Evolutionary conservation across 768 basidiomycete genomes (phyloP).

Genomic region (Calocera cornea): DNA sequence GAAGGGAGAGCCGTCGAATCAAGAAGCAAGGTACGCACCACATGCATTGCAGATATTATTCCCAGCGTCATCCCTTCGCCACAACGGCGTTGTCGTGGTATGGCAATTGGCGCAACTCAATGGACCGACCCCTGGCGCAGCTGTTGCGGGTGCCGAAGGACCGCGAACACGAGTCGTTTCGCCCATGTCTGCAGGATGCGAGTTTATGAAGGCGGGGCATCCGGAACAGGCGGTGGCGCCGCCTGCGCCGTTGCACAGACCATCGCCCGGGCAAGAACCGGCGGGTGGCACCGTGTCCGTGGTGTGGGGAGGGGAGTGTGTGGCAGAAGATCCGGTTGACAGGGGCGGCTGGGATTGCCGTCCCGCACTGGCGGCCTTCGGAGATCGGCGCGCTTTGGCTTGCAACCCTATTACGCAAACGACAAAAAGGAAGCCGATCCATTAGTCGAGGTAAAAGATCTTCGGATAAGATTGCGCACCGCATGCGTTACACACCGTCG

Average conservation of each 20-base stretch:
- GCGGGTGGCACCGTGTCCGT: conserved; percentile 16
- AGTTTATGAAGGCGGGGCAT: conserved; percentile 93
- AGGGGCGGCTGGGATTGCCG: neutral
- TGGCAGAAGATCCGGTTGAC: neutral
- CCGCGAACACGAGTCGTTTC: neutral
- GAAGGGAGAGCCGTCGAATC: conserved; percentile 20
- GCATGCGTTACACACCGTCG: conserved; percentile 79
- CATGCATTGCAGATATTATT: conserved; percentile 82
- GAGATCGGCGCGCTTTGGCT: conserved; percentile 3
- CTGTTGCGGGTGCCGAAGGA: neutral
- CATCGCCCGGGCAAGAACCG: conserved; percentile 92
- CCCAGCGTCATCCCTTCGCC: conserved; percentile 70
- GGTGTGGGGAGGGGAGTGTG: neutral
- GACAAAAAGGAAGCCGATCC: neutral
- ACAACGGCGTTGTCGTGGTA: conserved; percentile 65
- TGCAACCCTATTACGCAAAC: neutral
- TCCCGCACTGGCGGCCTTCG: neutral
- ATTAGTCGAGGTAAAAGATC: conserved; percentile 15
- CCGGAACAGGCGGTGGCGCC: conserved; percentile 86
- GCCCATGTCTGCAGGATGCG: neutral
- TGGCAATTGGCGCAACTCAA: conserved; percentile 63
- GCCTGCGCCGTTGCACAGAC: conserved; percentile 93
- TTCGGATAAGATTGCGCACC: conserved; percentile 40
- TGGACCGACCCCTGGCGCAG: conserved; percentile 2
- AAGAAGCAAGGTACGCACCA: conserved; percentile 45